Evolutionary conservation across 495 filamentous ascomycete genomes (phyloP), one percentile per base, ranked within the genome.

Genomic region (Penicillium longicatenatum): DNA sequence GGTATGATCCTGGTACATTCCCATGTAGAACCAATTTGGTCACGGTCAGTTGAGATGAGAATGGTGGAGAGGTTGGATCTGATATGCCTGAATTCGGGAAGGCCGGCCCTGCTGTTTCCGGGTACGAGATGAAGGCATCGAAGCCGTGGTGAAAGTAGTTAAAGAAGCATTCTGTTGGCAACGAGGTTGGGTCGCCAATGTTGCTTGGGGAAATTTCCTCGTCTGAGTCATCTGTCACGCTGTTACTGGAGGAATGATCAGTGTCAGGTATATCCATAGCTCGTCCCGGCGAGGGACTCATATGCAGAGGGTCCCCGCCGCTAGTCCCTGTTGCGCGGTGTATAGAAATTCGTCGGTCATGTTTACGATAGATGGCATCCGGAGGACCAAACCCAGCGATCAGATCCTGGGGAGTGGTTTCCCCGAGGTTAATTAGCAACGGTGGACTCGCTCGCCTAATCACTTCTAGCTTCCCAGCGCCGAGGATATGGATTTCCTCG

Each of bases 71-170:
- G 0, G 63, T 56, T 16, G 70, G 65, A 22, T 78, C 75, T 14
- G 74, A 58, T 3, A 72, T 30, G 9, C 42, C 66, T 0, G 77
- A 78, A 3, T 56, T 62, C 29, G 86, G 84, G 7, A 89, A 88
- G 7, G 85, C 83, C 0, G 87, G 88, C 8, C 88, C 89, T 1
- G 86, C 79, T 3, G 76, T 72, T 4, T 84, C 85, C 19, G 89
- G 88, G 29, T 88, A 82, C 0, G 93, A 96, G 16, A 98, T 81
- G 47, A 97, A 84, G n/a, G 97, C 82, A 71, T 98, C 94, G 64
- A 98, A 90, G 3, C 94, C 94, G 63, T 96, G 88, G 58, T 91
- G 88, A 65, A 97, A 98, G 68, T 98, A 98, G 65, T 97, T 97
- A 70, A 92, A 95, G 71, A 97, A 98, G 62, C 86, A 93, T 73